Evolutionary conservation across 768 basidiomycete genomes (phyloP).

Genomic region (Auricularia sp.): DNA sequence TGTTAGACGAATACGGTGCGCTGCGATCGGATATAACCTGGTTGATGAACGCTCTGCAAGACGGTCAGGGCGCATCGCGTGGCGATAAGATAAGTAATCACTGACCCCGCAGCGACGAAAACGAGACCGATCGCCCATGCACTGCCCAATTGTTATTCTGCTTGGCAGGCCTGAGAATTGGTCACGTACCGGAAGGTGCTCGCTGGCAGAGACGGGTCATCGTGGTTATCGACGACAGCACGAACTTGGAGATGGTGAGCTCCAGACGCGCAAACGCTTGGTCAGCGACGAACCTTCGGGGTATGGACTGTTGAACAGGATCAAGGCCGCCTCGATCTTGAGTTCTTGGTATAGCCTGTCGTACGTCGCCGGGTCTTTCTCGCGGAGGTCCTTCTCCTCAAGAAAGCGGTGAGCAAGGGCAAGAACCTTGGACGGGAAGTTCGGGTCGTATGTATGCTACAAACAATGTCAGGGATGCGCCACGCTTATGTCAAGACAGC

Average conservation of each 20-base stretch:
- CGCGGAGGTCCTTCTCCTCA: slow-evolving; percentile 5
- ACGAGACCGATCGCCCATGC: slow-evolving; percentile 11
- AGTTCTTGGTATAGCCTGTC: slow-evolving; percentile 17
- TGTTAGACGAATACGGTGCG: not conserved
- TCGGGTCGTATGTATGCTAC: slow-evolving; percentile 3
- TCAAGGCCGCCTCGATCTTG: slow-evolving; percentile 21
- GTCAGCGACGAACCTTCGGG: slow-evolving; percentile 6
- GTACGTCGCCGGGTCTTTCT: slow-evolving; percentile 11
- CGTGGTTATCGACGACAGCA: slow-evolving; percentile 11
- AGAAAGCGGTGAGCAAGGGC: slow-evolving; percentile 3
- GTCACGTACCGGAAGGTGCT: slow-evolving; percentile 8
- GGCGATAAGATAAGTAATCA: not conserved
- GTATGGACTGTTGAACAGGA: slow-evolving; percentile 15
- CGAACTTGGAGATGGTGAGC: slow-evolving; percentile 4
- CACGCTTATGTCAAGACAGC: not conserved
- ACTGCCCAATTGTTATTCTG: not conserved
- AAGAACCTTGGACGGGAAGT: slow-evolving; percentile 5
- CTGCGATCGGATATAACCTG: slow-evolving; percentile 7
- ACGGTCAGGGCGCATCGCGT: not conserved
- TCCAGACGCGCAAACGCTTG: not conserved
- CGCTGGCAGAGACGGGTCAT: slow-evolving; percentile 10
- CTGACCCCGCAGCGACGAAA: not conserved
- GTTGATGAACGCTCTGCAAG: slow-evolving; percentile 19
- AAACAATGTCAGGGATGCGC: not conserved
- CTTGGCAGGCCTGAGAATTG: not conserved